Conservation (phyloP, 257 asterid genomes). For the Salvia rosmarinus region DNA sequence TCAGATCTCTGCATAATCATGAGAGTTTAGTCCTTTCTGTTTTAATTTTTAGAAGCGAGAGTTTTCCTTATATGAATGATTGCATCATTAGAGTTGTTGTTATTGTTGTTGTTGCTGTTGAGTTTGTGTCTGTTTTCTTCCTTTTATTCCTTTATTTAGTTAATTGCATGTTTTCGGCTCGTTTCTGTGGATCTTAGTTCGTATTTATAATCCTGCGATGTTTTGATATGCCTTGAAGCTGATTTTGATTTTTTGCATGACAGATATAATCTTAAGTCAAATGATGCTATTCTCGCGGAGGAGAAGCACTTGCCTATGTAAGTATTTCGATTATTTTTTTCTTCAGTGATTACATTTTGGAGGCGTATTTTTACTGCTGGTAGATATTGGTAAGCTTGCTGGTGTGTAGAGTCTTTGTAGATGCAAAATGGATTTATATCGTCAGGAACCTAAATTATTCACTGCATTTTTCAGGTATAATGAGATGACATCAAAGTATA, state of each 20-base stretch:
- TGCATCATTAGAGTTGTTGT: background rate
- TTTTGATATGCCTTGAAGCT: conserved; percentile 21
- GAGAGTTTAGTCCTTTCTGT: background rate
- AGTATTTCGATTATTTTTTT: conserved; percentile 27
- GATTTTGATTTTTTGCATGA: conserved; percentile 2
- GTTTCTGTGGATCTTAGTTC: conserved; percentile 21
- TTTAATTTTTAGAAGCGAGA: background rate
- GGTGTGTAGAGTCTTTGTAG: background rate
- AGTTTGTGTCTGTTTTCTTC: too few species aligned
- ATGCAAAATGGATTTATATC: background rate
- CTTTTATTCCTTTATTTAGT: background rate
- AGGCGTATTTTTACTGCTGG: background rate
- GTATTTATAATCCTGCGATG: background rate
- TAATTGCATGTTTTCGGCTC: conserved; percentile 1
- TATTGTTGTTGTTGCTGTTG: background rate
- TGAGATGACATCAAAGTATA: conserved; percentile 64
- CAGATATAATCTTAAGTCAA: conserved; percentile 58
- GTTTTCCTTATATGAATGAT: background rate
- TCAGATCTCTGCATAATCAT: conserved; percentile 28
- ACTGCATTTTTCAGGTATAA: conserved; percentile 70
- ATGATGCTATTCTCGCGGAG: conserved; percentile 85
- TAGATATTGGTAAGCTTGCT: background rate
- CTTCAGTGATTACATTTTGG: conserved; percentile 5
- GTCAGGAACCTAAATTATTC: background rate
- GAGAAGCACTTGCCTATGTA: conserved; percentile 80